Evolutionary conservation across 768 basidiomycete genomes (phyloP).

Genomic region (Kockovaella imperatae): DNA sequence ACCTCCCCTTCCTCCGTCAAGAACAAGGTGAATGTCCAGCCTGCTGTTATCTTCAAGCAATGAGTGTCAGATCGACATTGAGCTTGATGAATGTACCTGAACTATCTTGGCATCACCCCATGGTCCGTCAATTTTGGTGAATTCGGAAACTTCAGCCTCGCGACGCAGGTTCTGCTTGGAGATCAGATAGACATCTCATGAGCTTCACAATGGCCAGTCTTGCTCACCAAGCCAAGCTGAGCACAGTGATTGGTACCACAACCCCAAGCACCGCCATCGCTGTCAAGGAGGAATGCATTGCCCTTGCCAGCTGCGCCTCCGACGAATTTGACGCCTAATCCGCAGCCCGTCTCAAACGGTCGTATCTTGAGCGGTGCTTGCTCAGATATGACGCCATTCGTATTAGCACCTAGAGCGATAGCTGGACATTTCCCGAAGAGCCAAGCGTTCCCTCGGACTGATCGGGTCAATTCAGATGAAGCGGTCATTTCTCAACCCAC

Average conservation of each 20-base stretch:
- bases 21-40: slow-evolving; percentile 73
- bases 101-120: slow-evolving; percentile 39
- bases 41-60: slow-evolving; percentile 59
- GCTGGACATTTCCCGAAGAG: slow-evolving; percentile 78
- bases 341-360: slow-evolving; percentile 56
- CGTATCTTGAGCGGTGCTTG: slow-evolving; percentile 60
- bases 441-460: slow-evolving; percentile 65
- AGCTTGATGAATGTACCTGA: slow-evolving; percentile 16
- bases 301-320: slow-evolving; percentile 74
- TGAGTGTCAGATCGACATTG: background rate
- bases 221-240: slow-evolving; percentile 60
- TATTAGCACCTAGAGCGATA: slow-evolving; percentile 53
- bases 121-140: slow-evolving; percentile 31
- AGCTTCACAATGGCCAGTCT: background rate
- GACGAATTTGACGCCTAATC: slow-evolving; percentile 53
- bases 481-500: slow-evolving; percentile 14
- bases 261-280: slow-evolving; percentile 73
- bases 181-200: too few species aligned
- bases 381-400: slow-evolving; percentile 59
- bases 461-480: background rate
- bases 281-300: slow-evolving; percentile 75
- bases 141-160: slow-evolving; percentile 22
- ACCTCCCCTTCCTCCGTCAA: slow-evolving; percentile 76
- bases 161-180: slow-evolving; percentile 2
- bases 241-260: slow-evolving; percentile 65